Evolutionary conservation across 2,329 filamentous ascomycete genomes (phyloP).

Genomic region (Botrytis porri): DNA sequence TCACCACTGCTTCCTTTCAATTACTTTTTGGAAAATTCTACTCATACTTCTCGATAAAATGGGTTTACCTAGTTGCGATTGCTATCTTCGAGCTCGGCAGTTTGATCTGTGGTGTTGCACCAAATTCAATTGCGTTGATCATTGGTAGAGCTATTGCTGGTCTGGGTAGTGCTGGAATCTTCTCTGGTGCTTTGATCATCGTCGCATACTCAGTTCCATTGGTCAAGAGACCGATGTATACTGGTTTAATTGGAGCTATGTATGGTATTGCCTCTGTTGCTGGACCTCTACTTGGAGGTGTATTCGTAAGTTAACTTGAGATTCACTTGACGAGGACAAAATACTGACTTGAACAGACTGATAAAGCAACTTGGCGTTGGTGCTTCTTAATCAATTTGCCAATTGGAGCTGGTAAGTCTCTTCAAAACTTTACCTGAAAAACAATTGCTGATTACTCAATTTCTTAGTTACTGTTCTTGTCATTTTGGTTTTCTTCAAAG

Average conservation of each 20-base stretch:
- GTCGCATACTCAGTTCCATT: slow-evolving; percentile 25
- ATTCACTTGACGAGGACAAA: background rate
- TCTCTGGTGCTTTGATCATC: slow-evolving; percentile 34
- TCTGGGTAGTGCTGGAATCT: slow-evolving; percentile 32
- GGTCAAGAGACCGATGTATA: slow-evolving; percentile 24
- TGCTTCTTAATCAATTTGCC: slow-evolving; percentile 30
- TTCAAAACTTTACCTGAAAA: background rate
- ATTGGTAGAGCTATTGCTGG: slow-evolving; percentile 39
- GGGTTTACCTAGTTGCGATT: slow-evolving; percentile 38
- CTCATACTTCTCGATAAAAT: slow-evolving; percentile 37
- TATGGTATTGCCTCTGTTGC: slow-evolving; percentile 44
- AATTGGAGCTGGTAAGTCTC: slow-evolving; percentile 35
- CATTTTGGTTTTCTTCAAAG: slow-evolving; percentile 44
- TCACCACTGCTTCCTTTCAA: slow-evolving; percentile 25
- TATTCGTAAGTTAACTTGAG: slow-evolving; percentile 28
- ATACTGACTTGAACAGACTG: slow-evolving; percentile 21
- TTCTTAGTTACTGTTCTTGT: slow-evolving; percentile 39
- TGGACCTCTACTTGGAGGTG: slow-evolving; percentile 38
- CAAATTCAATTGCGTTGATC: slow-evolving; percentile 39
- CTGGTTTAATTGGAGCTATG: slow-evolving; percentile 39
- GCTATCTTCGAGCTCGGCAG: slow-evolving; percentile 39
- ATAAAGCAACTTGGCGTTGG: slow-evolving; percentile 37
- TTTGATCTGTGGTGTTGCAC: slow-evolving; percentile 38
- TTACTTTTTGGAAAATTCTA: slow-evolving; percentile 38
- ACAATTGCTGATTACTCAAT: background rate